phyloP scores from a whole-genome alignment of 257 asterid genomes.

The Penstemon davidsonii region DNA sequence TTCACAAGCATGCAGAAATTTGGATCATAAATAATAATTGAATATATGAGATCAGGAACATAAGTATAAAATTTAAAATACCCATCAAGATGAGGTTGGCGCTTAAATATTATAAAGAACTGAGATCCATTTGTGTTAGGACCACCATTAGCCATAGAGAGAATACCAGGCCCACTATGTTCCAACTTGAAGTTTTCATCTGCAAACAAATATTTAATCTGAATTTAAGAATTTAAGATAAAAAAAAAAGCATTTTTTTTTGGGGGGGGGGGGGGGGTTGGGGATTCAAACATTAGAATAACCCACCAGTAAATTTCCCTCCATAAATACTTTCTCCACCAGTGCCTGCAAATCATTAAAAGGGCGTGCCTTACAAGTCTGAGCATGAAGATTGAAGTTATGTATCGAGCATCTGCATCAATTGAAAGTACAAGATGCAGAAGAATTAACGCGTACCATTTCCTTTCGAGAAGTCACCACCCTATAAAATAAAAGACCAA shows the following conservation, averaged over 20 bases:
- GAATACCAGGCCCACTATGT: conserved; percentile 74
- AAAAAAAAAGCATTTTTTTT: conserved; percentile 16
- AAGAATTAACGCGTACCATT: conserved; percentile 82
- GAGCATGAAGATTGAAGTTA: conserved; percentile 65
- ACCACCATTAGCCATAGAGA: conserved; percentile 98
- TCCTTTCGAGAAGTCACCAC: conserved; percentile 97
- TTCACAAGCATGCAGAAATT: conserved; percentile 21
- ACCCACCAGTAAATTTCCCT: conserved; percentile 87
- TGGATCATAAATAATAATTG: conserved; percentile 3
- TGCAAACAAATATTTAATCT: conserved; percentile 31
- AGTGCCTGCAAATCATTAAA: conserved; percentile 98
- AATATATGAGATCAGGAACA: neutral
- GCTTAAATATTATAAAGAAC: conserved; percentile 85
- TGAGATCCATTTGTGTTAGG: conserved; percentile 97
- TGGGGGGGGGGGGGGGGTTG: conserved; percentile 8
- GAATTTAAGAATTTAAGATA: neutral
- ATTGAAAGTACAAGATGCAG: conserved; percentile 62
- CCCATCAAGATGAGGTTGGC: conserved; percentile 98
- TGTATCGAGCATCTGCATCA: conserved; percentile 53
- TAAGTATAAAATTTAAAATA: conserved; percentile 34
- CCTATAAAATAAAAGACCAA: conserved; percentile 49
- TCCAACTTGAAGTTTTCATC: conserved; percentile 89
- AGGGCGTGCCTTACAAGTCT: conserved; percentile 69
- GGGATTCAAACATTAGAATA: conserved; percentile 18
- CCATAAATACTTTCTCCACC: conserved; percentile 99